These are phyloP conservation scores for Didymellaceae sp. DNA, from an alignment of 2,329 filamentous ascomycete species.

Conservation along the genomic window DNA sequence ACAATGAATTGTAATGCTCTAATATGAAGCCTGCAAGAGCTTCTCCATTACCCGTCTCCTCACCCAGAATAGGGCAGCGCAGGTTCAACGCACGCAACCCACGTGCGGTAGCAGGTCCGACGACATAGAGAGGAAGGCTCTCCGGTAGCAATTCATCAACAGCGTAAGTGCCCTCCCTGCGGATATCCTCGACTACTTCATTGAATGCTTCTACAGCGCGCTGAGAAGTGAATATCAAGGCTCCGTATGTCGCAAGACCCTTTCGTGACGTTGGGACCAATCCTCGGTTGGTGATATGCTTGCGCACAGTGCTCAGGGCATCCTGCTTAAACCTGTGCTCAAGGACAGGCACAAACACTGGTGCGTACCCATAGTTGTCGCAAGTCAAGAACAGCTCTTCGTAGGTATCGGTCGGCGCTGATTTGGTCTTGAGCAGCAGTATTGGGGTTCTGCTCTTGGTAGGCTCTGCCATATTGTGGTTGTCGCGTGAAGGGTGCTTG, in stretches of 20 bases:
- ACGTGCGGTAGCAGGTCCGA: slow-evolving; percentile 80
- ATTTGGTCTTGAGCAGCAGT: slow-evolving; percentile 79
- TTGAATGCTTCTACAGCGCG: slow-evolving; percentile 81
- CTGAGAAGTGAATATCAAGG: slow-evolving; percentile 85
- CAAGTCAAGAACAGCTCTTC: slow-evolving; percentile 67
- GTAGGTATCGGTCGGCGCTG: slow-evolving; percentile 73
- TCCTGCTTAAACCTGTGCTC: slow-evolving; percentile 71
- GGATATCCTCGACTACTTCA: slow-evolving; percentile 64
- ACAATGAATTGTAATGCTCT: slow-evolving; percentile 68
- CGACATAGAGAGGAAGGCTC: slow-evolving; percentile 73
- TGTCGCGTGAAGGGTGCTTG: slow-evolving; percentile 11
- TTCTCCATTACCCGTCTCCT: slow-evolving; percentile 85
- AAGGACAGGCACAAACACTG: slow-evolving; percentile 77
- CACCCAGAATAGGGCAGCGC: slow-evolving; percentile 71
- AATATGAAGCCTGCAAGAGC: slow-evolving; percentile 79
- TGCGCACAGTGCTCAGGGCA: slow-evolving; percentile 62
- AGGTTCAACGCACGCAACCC: slow-evolving; percentile 66
- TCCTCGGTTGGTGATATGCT: slow-evolving; percentile 56
- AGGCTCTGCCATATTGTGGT: slow-evolving; percentile 33
- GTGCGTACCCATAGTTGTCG: slow-evolving; percentile 60
- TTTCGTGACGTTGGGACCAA: slow-evolving; percentile 38
- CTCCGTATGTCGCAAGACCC: slow-evolving; percentile 63
- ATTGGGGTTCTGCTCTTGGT: slow-evolving; percentile 57
- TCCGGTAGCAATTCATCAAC: slow-evolving; percentile 49
- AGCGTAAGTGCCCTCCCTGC: slow-evolving; percentile 39